phyloP scores from a whole-genome alignment of 1,139 yeast genomes.

The Tardiomyces digboiensis region DNA sequence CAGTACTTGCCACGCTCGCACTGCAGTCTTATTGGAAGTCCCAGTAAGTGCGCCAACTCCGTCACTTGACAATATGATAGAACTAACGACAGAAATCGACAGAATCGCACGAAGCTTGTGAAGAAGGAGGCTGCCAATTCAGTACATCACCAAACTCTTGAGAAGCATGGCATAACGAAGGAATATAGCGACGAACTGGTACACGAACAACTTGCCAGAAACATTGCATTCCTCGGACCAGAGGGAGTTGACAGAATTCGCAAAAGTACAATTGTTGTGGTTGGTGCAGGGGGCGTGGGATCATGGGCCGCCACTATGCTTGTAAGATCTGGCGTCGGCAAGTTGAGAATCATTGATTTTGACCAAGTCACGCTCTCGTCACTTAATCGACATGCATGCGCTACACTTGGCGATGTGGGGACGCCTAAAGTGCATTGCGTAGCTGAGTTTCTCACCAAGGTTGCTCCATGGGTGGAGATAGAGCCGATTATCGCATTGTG shows the following conservation, averaged over 20 bases:
- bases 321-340: conserved; percentile 80
- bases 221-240: conserved; percentile 82
- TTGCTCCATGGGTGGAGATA: conserved; percentile 88
- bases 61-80: background rate
- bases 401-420: conserved; percentile 82
- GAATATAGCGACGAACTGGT: conserved; percentile 64
- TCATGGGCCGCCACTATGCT: conserved; percentile 95
- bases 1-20: background rate
- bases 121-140: background rate
- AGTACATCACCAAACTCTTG: background rate
- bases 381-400: conserved; percentile 89
- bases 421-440: conserved; percentile 78
- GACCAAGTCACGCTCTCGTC: conserved; percentile 94
- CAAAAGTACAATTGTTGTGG: conserved; percentile 67
- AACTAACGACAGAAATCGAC: background rate
- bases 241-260: conserved; percentile 76
- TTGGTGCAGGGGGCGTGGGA: conserved; percentile 99
- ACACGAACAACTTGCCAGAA: conserved; percentile 86
- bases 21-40: background rate
- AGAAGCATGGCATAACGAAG: conserved; percentile 1
- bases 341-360: conserved; percentile 75
- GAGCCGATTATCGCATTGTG: conserved; percentile 74
- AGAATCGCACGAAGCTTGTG: background rate
- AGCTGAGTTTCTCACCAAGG: conserved; percentile 47
- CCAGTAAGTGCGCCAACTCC: background rate